phyloP scores from a whole-genome alignment of 805 yeast genomes.

The Yarrowia divulgata region DNA sequence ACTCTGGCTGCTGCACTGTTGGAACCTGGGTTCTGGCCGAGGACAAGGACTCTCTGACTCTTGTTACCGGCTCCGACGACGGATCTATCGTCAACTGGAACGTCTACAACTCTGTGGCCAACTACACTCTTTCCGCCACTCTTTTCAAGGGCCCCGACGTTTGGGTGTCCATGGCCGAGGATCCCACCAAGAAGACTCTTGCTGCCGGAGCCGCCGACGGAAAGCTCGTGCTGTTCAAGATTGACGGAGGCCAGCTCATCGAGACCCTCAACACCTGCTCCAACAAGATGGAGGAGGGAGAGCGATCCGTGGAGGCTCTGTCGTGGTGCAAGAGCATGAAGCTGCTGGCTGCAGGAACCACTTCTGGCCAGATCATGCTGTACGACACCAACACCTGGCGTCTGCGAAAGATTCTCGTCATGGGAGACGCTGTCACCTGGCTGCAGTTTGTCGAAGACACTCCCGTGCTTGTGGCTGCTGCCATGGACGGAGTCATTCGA shows the following conservation, averaged over 20 bases:
- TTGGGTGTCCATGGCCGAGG: slow-evolving; percentile 77
- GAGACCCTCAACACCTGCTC: slow-evolving; percentile 66
- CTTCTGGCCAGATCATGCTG: slow-evolving; percentile 82
- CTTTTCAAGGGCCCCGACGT: slow-evolving; percentile 84
- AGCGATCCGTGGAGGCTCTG: slow-evolving; percentile 75
- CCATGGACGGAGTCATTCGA: slow-evolving; percentile 85
- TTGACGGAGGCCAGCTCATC: slow-evolving; percentile 74
- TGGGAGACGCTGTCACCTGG: slow-evolving; percentile 86
- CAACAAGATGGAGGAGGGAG: slow-evolving; percentile 58
- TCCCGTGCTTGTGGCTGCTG: slow-evolving; percentile 65
- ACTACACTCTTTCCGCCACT: slow-evolving; percentile 55
- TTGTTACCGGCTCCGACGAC: slow-evolving; percentile 84
- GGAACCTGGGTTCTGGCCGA: slow-evolving; percentile 75
- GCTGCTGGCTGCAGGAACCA: slow-evolving; percentile 85
- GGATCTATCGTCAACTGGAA: slow-evolving; percentile 90
- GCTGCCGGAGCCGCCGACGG: slow-evolving; percentile 94
- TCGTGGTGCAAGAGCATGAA: slow-evolving; percentile 74
- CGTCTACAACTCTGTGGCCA: slow-evolving; percentile 74
- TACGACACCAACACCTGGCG: slow-evolving; percentile 89
- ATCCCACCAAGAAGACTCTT: slow-evolving; percentile 59
- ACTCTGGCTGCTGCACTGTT: slow-evolving; percentile 77
- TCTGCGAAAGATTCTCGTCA: slow-evolving; percentile 70
- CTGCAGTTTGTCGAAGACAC: slow-evolving; percentile 64
- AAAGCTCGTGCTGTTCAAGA: slow-evolving; percentile 76
- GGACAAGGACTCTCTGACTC: slow-evolving; percentile 64